Base-by-base conservation (phyloP, 768 basidiomycete genomes). In the Lactarius sp. region DNA sequence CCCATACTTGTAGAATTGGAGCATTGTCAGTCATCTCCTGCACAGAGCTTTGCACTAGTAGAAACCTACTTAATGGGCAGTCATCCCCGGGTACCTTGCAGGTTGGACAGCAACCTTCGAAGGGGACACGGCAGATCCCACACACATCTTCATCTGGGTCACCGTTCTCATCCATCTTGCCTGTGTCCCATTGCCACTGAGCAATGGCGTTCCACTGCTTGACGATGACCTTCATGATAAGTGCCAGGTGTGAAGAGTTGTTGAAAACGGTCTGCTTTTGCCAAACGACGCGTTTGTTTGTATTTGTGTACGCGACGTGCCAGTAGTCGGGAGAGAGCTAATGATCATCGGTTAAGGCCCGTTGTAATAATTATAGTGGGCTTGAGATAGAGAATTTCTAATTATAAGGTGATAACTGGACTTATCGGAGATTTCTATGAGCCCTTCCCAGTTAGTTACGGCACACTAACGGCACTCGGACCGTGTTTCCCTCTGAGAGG, bases 21-120 rank as follows among this genome's bases (percentile, higher is more conserved):
- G 61, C 6, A 41, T 59, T 22, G 56, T 12, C 41, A 37, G 59
- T 10, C 53, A 8, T 36, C 22, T 20, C 44, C 58, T 67, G 18
- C 9, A 36, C 46, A 33, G 34, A 31, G 9, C 9, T 20, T 14
- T 22, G 47, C 8, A 34, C 37, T n/a, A 69, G 52, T 41, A 52
- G 33, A 58, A 13, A 80, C 86, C 71, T 69, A 94, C 93, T 93
- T 27, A 95, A 76, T 0, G 94, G 93, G 77, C 93, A 95, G 69
- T 93, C 94, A 68, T 98, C 97, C 16, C 97, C 97, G 0, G 97
- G 97, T 70, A 95, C 84, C 75, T 96, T 98, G 77, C 97, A 99
- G 4, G 87, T 83, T 12, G 97, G 94, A 77, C 96, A 98, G 70
- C 93, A 94, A 0, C 92, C 92, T 72, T 99, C 97, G 72, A 86